Evolutionary conservation across 345 rosid species (phyloP).

Genomic region (Lenwebbia sp.): DNA sequence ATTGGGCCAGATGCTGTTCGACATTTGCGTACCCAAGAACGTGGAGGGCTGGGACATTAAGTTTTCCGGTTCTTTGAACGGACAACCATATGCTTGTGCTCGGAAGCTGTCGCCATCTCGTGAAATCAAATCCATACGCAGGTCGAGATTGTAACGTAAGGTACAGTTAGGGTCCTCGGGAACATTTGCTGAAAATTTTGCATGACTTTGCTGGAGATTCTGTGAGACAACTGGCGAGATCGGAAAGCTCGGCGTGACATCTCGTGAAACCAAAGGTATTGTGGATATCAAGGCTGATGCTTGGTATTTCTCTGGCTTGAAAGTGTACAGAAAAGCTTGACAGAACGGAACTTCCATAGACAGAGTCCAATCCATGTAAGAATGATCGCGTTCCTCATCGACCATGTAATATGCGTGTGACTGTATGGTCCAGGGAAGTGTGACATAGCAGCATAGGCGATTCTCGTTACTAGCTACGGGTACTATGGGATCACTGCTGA

Average conservation of each 20-base stretch:
- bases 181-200: not conserved
- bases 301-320: not conserved
- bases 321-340: not conserved
- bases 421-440: not conserved
- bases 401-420: not conserved
- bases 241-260: not conserved
- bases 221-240: not conserved
- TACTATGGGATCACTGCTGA: not conserved
- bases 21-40: constrained; percentile 80
- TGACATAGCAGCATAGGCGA: not conserved
- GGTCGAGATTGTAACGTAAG: constrained; percentile 46
- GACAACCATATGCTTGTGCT: constrained; percentile 58
- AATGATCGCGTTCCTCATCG: not conserved
- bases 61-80: constrained; percentile 54
- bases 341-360: not conserved
- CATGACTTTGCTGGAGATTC: not conserved
- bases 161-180: not conserved
- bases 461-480: not conserved
- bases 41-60: constrained; percentile 98
- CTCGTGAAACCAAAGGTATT: not conserved
- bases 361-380: not conserved
- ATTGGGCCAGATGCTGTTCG: constrained; percentile 80
- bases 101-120: constrained; percentile 36
- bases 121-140: constrained; percentile 35
- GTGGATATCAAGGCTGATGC: not conserved